These are phyloP conservation scores for Anisodus acutangulus DNA, from an alignment of 257 asterid genomes.

Conservation along the genomic window DNA sequence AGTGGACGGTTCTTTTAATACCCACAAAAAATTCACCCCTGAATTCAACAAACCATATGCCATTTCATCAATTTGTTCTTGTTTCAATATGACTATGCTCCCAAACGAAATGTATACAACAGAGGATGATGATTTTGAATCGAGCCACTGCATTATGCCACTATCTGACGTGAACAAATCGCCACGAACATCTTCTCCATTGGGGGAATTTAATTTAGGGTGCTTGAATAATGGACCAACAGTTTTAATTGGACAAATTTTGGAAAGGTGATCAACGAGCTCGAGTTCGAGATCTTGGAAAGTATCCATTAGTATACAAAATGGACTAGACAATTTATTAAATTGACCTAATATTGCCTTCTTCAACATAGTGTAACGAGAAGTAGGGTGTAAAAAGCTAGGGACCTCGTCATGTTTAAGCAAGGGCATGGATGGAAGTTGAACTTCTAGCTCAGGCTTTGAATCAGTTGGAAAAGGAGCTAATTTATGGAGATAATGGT, in stretches of 20 bases:
- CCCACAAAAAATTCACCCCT: slow-evolving; percentile 68
- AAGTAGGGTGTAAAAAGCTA: slow-evolving; percentile 57
- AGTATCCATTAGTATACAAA: slow-evolving; percentile 68
- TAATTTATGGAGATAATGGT: slow-evolving; percentile 47
- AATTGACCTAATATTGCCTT: slow-evolving; percentile 61
- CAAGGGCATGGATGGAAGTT: slow-evolving; percentile 61
- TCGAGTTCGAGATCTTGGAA: slow-evolving; percentile 63
- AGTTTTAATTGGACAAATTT: slow-evolving; percentile 54
- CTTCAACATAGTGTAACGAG: slow-evolving; percentile 39
- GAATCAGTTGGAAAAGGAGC: slow-evolving; percentile 58
- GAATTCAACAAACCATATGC: slow-evolving; percentile 65
- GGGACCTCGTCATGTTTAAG: slow-evolving; percentile 72
- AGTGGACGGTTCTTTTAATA: slow-evolving; percentile 48
- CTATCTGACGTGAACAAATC: slow-evolving; percentile 54
- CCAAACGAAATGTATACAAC: slow-evolving; percentile 88
- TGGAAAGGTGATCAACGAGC: slow-evolving; percentile 47
- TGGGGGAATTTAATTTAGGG: background rate
- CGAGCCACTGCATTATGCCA: slow-evolving; percentile 58
- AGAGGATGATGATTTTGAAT: slow-evolving; percentile 50
- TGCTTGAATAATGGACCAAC: slow-evolving; percentile 71
- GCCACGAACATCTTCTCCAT: slow-evolving; percentile 34
- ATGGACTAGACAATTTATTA: slow-evolving; percentile 49
- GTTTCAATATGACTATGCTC: slow-evolving; percentile 58
- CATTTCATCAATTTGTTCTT: slow-evolving; percentile 70
- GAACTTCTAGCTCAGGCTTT: slow-evolving; percentile 50